These are phyloP conservation scores for Zea luxurians DNA, from an alignment of 176 grass and related monocot species.

Conservation along the genomic window DNA sequence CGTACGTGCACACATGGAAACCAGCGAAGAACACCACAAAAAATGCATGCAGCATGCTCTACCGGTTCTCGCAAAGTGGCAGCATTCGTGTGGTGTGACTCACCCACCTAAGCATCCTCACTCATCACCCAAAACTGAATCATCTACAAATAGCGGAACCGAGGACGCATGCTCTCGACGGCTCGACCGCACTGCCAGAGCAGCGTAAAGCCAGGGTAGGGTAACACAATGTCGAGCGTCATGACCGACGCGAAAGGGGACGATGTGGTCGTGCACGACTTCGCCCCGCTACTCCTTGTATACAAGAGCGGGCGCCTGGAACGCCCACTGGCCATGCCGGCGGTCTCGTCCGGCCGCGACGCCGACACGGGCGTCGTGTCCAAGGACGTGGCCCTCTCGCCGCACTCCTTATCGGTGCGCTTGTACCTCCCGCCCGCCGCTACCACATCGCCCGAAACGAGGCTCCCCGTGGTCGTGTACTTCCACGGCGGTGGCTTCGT, in stretches of 20 bases:
- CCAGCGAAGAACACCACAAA: neutral
- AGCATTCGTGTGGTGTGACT: conserved; percentile 26
- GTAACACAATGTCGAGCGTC: neutral
- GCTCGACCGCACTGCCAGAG: neutral
- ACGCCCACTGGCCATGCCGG: conserved; percentile 29
- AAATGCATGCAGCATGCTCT: neutral
- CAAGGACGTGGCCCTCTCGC: conserved; percentile 48
- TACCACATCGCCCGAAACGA: neutral
- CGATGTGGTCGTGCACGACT: conserved; percentile 48
- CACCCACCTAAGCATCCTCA: conserved; percentile 24
- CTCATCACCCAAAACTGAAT: too few species aligned
- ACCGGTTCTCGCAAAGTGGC: neutral
- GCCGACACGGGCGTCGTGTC: conserved; percentile 48
- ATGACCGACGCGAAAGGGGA: neutral
- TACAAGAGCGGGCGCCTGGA: conserved; percentile 56
- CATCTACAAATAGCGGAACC: neutral
- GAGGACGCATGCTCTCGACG: neutral
- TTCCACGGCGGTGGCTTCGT: conserved; percentile 61
- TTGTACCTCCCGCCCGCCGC: conserved; percentile 51
- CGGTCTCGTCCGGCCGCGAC: conserved; percentile 33
- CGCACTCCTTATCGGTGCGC: conserved; percentile 31
- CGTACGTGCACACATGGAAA: neutral
- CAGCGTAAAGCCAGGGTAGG: neutral
- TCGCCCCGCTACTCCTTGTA: conserved; percentile 37
- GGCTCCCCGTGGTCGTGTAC: conserved; percentile 48